Conservation (phyloP, 2,329 filamentous ascomycete species). For the Coniella vitis region DNA sequence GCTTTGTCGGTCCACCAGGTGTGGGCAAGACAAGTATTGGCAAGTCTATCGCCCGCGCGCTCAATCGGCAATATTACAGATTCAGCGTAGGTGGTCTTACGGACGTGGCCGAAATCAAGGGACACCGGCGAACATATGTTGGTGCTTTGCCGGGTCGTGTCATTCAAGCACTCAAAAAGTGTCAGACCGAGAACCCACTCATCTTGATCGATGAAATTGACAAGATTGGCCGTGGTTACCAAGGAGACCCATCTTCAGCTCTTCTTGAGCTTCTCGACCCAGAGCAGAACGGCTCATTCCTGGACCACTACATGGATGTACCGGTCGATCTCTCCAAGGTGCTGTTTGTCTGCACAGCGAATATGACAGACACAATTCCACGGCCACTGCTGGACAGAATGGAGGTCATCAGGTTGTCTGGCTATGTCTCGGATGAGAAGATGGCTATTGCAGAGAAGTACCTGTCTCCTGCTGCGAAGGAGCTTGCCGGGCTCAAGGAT, state of each 20-base stretch:
- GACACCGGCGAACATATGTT: slow-evolving; percentile 91
- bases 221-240: slow-evolving; percentile 94
- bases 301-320: slow-evolving; percentile 98
- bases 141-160: slow-evolving; percentile 92
- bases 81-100: slow-evolving; percentile 97
- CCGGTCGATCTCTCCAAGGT: slow-evolving; percentile 97
- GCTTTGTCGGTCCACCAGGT: slow-evolving; percentile 93
- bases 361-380: slow-evolving; percentile 97
- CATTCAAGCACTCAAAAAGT: slow-evolving; percentile 97
- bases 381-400: slow-evolving; percentile 90
- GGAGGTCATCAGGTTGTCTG: slow-evolving; percentile 94
- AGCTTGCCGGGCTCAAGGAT: slow-evolving; percentile 81
- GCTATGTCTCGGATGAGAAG: slow-evolving; percentile 97
- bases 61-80: slow-evolving; percentile 95
- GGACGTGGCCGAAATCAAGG: slow-evolving; percentile 98
- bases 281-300: slow-evolving; percentile 93
- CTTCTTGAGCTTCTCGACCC: slow-evolving; percentile 90
- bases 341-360: slow-evolving; percentile 96
- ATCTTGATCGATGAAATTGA: slow-evolving; percentile 97
- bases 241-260: slow-evolving; percentile 92
- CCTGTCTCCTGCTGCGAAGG: slow-evolving; percentile 88
- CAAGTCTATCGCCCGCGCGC: slow-evolving; percentile 90
- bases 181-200: slow-evolving; percentile 94
- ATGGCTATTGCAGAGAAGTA: slow-evolving; percentile 96
- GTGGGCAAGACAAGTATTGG: slow-evolving; percentile 99